Evolutionary conservation across 768 basidiomycete genomes (phyloP), one percentile per base, ranked within the genome.

Genomic region (Coprinopsis sp.): DNA sequence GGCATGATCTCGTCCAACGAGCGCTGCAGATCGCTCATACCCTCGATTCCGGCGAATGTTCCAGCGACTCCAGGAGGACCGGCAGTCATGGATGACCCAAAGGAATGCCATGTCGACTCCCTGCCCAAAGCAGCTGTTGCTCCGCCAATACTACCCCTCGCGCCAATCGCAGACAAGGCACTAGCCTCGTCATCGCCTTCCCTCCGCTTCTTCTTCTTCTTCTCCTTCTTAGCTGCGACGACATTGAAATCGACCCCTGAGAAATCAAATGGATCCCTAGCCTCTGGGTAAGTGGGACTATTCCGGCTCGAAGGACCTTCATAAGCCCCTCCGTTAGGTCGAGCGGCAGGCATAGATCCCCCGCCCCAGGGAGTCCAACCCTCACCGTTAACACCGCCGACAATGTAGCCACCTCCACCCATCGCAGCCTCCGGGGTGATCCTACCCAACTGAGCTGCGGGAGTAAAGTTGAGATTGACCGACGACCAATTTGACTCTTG

Each of bases 341-440:
- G n/a, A n/a, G n/a, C n/a, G n/a, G n/a, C n/a, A n/a, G n/a, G n/a
- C n/a, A n/a, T n/a, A n/a, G n/a, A n/a, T n/a, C n/a, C n/a, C n/a
- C 34, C 34, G 21, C 6, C 14, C 8, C 16, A 10, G 11, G 37
- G 18, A 11, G 21, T 47, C 46, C 46, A 47, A 3, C 44, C 47
- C 38, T 16, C 12, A 12, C 30, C 39, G 21, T 33, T 16, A 23
- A 33, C 47, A 7, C 47, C 40, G 16, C 47, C 40, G 19, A 48
- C 30, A 24, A 48, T 21, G 28, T 41, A 30, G 14, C 37, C 46
- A 12, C 39, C 47, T n/a, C 39, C 47, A 12, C 47, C 47, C 47
- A 48, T 48, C 13, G 47, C 47, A 18, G 33, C 47, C 12, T 41
- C 16, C 23, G 47, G 39, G 5, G 47, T 30, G 5, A 48, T 25